phyloP scores from a whole-genome alignment of 805 yeast genomes.

The Vanderwaltozyma tropicalis region DNA sequence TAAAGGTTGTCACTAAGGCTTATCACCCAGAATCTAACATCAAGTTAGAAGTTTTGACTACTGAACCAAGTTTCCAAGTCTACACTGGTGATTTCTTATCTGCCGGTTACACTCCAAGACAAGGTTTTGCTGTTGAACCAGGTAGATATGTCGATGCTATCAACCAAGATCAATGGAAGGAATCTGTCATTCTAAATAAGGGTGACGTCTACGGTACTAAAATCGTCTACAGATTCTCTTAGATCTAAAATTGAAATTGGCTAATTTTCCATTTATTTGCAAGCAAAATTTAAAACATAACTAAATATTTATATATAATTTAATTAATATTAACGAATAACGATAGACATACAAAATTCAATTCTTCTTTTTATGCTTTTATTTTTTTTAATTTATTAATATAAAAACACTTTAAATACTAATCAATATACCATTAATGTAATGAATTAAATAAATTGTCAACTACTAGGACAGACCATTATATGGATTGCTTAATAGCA shows the following conservation, averaged over 20 bases:
- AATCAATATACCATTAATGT: no score
- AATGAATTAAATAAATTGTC: no score
- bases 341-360: no score
- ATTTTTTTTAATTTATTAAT: no score
- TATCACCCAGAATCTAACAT: constrained; percentile 35
- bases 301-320: no score
- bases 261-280: background rate
- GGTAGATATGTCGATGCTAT: constrained; percentile 48
- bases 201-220: constrained; percentile 46
- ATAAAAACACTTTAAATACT: no score
- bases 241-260: background rate
- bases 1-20: constrained; percentile 34
- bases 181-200: constrained; percentile 38
- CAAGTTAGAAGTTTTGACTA: constrained; percentile 36
- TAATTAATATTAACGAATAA: no score
- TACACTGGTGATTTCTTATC: constrained; percentile 49
- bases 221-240: constrained; percentile 20
- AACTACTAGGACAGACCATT: no score
- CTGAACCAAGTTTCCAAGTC: constrained; percentile 59
- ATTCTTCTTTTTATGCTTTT: background rate
- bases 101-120: constrained; percentile 29
- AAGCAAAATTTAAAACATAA: background rate
- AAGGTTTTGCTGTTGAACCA: constrained; percentile 57
- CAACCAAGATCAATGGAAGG: constrained; percentile 36
- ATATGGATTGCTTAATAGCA: no score